Evolutionary conservation across 192 early-diverging fungal species (phyloP).

Genomic region (Coemansia sp.): DNA sequence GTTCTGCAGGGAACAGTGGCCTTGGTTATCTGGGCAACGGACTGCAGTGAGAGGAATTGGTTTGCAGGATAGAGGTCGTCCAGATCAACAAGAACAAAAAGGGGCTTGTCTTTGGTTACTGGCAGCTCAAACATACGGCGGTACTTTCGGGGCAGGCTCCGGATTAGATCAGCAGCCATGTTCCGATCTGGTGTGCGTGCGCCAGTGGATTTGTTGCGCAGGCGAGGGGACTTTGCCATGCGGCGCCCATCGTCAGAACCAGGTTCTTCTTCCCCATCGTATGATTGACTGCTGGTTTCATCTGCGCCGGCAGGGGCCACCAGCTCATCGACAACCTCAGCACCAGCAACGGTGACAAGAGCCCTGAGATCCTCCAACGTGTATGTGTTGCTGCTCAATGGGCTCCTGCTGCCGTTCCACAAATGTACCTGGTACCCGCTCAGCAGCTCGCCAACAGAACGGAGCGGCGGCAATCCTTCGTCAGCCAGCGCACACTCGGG

Average conservation of each 20-base stretch:
- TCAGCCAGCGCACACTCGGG: conserved; percentile 6
- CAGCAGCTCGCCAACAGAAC: conserved; percentile 15
- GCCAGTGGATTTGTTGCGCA: neutral
- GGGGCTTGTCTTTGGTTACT: neutral
- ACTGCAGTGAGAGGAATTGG: conserved; percentile 9
- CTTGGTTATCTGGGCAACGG: conserved; percentile 10
- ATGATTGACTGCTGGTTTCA: neutral
- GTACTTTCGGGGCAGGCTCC: conserved; percentile 18
- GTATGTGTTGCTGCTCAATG: conserved; percentile 16
- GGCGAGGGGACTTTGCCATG: neutral
- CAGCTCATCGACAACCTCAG: conserved; percentile 11
- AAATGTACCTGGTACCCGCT: conserved; percentile 15
- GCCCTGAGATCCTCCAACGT: conserved; percentile 15
- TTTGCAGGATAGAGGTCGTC: conserved; percentile 14
- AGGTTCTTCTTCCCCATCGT: neutral
- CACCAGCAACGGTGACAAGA: conserved; percentile 24
- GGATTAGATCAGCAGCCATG: neutral
- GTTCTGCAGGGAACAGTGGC: conserved; percentile 25
- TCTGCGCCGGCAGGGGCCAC: neutral
- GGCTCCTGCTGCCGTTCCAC: conserved; percentile 9
- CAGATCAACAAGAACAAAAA: conserved; percentile 27
- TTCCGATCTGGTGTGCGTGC: neutral
- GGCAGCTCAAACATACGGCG: conserved; percentile 31
- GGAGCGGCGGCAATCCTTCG: neutral
- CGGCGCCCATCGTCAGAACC: neutral